Evolutionary conservation across 176 grass and related monocot genomes (phyloP).

Genomic region (Carex littledalei): DNA sequence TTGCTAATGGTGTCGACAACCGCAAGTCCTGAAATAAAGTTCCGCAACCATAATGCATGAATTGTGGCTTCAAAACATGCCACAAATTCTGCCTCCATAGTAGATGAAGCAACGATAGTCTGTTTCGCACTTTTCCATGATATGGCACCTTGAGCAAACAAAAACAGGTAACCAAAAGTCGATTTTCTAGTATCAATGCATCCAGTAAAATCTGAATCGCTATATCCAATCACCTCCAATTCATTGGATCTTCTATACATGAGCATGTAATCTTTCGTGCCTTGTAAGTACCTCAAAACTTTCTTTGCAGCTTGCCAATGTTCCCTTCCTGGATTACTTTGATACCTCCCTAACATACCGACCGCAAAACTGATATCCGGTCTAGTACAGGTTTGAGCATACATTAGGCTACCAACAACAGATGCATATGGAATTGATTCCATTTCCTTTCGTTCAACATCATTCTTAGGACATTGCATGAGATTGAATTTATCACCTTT

Average conservation of each 20-base stretch:
- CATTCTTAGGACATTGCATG: too few species aligned
- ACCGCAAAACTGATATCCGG: too few species aligned
- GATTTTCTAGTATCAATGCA: not conserved
- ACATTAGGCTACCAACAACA: too few species aligned
- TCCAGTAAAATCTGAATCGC: not conserved
- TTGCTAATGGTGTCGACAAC: not conserved
- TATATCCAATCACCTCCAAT: not conserved
- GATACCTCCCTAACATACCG: too few species aligned
- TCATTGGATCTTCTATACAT: not conserved
- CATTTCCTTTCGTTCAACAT: too few species aligned
- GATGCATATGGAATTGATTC: too few species aligned
- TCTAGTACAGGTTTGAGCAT: too few species aligned
- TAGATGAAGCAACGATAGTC: not conserved
- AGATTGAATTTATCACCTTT: too few species aligned
- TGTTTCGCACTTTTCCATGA: conserved; percentile 16
- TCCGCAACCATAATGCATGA: not conserved
- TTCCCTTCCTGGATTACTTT: too few species aligned
- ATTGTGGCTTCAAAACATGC: conserved; percentile 8
- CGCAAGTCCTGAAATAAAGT: not conserved
- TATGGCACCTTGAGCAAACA: not conserved
- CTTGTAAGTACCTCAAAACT: too few species aligned
- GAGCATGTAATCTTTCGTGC: too few species aligned
- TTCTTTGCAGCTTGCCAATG: too few species aligned
- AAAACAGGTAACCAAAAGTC: not conserved
- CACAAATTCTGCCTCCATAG: conserved; percentile 13